Conservation (phyloP, 495 filamentous ascomycete genomes). For the Immersiella caudata region DNA sequence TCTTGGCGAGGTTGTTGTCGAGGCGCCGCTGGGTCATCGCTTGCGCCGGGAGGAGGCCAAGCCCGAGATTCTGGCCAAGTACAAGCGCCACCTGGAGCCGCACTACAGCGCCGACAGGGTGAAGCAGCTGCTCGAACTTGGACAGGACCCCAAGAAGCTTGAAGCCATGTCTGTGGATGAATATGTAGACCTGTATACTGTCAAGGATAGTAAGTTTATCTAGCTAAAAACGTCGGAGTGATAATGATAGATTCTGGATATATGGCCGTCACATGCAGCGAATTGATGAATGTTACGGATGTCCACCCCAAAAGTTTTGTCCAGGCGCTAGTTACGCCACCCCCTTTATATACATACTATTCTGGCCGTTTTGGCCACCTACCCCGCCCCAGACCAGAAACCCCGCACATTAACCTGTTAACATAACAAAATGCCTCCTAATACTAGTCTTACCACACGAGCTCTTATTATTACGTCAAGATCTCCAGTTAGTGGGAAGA, state of each 20-base stretch:
- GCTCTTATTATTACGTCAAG: too few species aligned
- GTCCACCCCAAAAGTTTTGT: too few species aligned
- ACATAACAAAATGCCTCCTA: too few species aligned
- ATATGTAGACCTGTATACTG: conserved; percentile 91
- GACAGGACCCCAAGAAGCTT: conserved; percentile 69
- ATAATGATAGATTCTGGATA: not conserved
- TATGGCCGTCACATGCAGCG: not conserved
- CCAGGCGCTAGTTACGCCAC: too few species aligned
- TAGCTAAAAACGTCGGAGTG: conserved; percentile 13
- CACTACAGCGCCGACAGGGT: conserved; percentile 78
- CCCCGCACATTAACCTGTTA: too few species aligned
- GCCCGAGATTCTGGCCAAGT: conserved; percentile 92
- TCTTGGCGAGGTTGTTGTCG: conserved; percentile 86
- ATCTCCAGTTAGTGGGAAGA: too few species aligned
- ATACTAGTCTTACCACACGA: too few species aligned
- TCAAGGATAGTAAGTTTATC: conserved; percentile 59
- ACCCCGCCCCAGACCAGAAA: too few species aligned
- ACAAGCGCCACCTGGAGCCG: conserved; percentile 83
- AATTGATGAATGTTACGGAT: not conserved
- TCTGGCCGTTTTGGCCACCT: too few species aligned
- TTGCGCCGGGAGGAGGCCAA: conserved; percentile 94
- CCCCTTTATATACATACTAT: too few species aligned
- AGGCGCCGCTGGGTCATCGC: conserved; percentile 92
- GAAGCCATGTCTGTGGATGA: conserved; percentile 83
- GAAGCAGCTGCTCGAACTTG: conserved; percentile 75